These are phyloP conservation scores for Beauveria australis DNA, from an alignment of 2,329 filamentous ascomycete genomes.

Conservation along the genomic window DNA sequence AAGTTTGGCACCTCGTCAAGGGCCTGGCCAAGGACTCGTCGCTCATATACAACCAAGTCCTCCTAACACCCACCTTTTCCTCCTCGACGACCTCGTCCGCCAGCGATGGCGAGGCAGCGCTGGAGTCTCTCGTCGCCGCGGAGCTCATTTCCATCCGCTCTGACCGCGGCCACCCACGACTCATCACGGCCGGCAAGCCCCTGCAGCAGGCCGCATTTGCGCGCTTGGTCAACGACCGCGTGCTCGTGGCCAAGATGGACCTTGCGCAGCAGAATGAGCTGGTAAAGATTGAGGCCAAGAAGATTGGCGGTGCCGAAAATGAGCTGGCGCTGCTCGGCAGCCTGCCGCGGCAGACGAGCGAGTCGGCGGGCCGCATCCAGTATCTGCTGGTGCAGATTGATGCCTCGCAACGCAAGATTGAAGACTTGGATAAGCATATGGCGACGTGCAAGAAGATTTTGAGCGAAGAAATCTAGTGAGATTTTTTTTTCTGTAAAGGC, in stretches of 20 bases:
- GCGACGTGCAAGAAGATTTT: conserved; percentile 60
- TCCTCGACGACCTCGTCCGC: conserved; percentile 39
- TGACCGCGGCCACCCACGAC: conserved; percentile 66
- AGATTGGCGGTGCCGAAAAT: conserved; percentile 68
- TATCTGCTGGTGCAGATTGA: conserved; percentile 70
- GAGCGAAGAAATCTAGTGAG: conserved; percentile 32
- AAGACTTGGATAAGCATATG: conserved; percentile 65
- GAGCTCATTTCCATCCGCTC: conserved; percentile 76
- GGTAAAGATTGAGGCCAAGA: conserved; percentile 62
- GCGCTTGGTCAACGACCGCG: conserved; percentile 60
- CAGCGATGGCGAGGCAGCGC: conserved; percentile 60
- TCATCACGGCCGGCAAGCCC: conserved; percentile 73
- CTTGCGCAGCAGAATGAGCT: conserved; percentile 61
- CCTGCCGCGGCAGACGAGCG: conserved; percentile 61
- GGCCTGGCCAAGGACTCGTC: conserved; percentile 59
- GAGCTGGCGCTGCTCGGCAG: conserved; percentile 66
- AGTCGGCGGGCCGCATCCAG: conserved; percentile 56
- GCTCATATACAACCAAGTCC: conserved; percentile 77
- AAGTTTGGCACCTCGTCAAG: conserved; percentile 86
- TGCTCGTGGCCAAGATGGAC: conserved; percentile 66
- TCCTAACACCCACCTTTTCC: conserved; percentile 69
- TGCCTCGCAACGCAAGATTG: conserved; percentile 66
- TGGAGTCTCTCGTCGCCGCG: conserved; percentile 73
- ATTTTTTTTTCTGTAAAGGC: not conserved
- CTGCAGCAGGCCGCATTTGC: conserved; percentile 81